Base-by-base conservation (phyloP, 2,329 filamentous ascomycete genomes). In the Pseudopyricularia cyperi region DNA sequence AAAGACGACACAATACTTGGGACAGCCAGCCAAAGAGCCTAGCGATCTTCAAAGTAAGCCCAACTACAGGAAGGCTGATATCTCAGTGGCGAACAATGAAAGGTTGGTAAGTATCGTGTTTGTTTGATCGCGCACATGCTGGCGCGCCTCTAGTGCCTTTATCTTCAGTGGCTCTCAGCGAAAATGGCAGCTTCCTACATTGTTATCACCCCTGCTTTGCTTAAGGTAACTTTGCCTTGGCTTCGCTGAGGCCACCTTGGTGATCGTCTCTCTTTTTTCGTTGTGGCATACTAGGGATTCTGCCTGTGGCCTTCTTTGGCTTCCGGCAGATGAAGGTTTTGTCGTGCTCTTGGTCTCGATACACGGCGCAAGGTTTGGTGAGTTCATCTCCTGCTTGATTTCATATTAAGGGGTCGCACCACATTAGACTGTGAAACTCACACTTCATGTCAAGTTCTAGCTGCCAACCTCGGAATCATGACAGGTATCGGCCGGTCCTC, bases 141-240 rank as follows among this genome's bases (percentile, higher is more conserved):
- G n/a, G n/a, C n/a, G n/a, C n/a, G n/a, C n/a, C n/a, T n/a, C n/a
- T n/a, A n/a, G n/a, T n/a, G n/a, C n/a, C n/a, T n/a, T n/a, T n/a
- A n/a, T 19, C n/a, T 46, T 12, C 48, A 85, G 81, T 89, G 85
- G 85, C 71, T 87, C 46, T 83, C 84, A 1, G 83, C 84, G 60
- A 89, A 89, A 67, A 81, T 89, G 81, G 83, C 86, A 51, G 81
- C 88, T 48, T 83, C 80, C 24, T 82, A 83, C 14, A 88, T 89
- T 60, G 85, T 87, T 48, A 83, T 89, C n/a, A n/a, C n/a, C n/a
- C n/a, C n/a, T 52, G 87, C 85, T 46, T 78, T 85, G 17, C 75
- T 86, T 6, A 82, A 78, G 1, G 74, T 80, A n/a, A 75, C 80
- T 8, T 66, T 87, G 67, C 8, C 74, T 91, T 8, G 85, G 85